A percentile compares a stretch with the other conserved stretches of the same genome.
Conservation (phyloP, 2,329 filamentous ascomycete species). For the Alternaria metachromatica region DNA sequence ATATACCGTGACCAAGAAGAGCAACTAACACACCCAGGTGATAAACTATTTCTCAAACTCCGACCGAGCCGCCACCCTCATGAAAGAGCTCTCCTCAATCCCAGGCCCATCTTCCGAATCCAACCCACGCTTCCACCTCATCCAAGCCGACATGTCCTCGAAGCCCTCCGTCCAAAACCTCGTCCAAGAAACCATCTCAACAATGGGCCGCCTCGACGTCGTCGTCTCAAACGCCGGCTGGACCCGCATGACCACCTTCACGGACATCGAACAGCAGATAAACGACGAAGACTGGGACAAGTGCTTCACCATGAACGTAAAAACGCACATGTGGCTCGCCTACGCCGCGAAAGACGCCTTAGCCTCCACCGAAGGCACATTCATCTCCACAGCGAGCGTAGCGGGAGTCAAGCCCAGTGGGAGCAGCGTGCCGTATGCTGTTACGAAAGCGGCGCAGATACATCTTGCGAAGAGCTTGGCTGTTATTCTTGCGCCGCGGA, state of each 20-base stretch:
- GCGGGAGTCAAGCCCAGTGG: slow-evolving; percentile 70
- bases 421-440: slow-evolving; percentile 74
- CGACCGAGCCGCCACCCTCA: slow-evolving; percentile 48
- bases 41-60: slow-evolving; percentile 58
- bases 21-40: slow-evolving; percentile 37
- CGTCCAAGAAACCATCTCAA: slow-evolving; percentile 52
- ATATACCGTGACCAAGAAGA: neutral
- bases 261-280: slow-evolving; percentile 64
- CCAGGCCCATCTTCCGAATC: slow-evolving; percentile 35
- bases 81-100: slow-evolving; percentile 52
- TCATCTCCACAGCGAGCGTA: slow-evolving; percentile 69
- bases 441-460: slow-evolving; percentile 77
- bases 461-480: slow-evolving; percentile 72
- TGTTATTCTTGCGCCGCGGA: slow-evolving; percentile 65
- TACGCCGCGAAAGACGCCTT: slow-evolving; percentile 65
- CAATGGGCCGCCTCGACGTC: slow-evolving; percentile 57
- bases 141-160: slow-evolving; percentile 56
- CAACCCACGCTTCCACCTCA: slow-evolving; percentile 50
- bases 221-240: slow-evolving; percentile 63
- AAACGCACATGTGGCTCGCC: slow-evolving; percentile 59
- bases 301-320: slow-evolving; percentile 69
- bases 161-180: slow-evolving; percentile 52
- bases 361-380: slow-evolving; percentile 64
- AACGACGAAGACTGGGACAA: slow-evolving; percentile 70
- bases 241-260: slow-evolving; percentile 67